Base-by-base conservation (phyloP, 306 rosid genomes). In the Cicer yamashitae region DNA sequence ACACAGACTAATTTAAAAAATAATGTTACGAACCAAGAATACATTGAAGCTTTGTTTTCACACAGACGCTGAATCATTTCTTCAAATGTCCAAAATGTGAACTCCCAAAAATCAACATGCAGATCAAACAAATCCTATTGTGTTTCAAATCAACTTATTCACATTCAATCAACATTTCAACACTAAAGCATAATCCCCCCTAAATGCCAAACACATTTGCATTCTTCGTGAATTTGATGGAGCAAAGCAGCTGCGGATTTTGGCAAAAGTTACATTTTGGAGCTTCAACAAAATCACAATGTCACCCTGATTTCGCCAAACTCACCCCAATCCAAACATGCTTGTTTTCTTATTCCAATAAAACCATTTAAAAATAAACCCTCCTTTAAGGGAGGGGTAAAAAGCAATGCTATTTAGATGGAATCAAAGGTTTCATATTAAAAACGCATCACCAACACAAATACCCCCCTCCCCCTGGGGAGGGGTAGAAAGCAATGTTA, bases 161-260 rank as follows among this genome's bases (percentile, higher is more conserved):
- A 18, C 83, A 70, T 37, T 44, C 17, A 52, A 82, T 34, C 11
- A 52, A 18, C 5, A 48, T 7, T 20, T 48, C 58, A 43, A 45
- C 14, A 38, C 17, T 71, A 45, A 77, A 38, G 10, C 46, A 38
- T 6, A 50, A 53, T 40, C 39, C 80, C 45, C 39, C 80, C 45
- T 37, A 5, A 0, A 53, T 22, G 30, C 3, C 30, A 2, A 22
- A 22, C 30, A 57, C 25, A 4, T 44, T 66, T 7, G 30, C 10
- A 51, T 14, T 51, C 4, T 8, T 14, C 10, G 57, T 51, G 22
- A 51, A 14, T 47, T 12, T 12, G 15, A 4, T 47, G 34, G 34
- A 25, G 34, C 34, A 25, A 25, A 4, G 2, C 0, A 0, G 34
- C 34, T 22, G 25, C 3, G 30, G 5, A 30, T 30, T 30, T 30